phyloP scores from a whole-genome alignment of 1,284 basidiomycete genomes.

The Ustanciosporium gigantosporum region DNA sequence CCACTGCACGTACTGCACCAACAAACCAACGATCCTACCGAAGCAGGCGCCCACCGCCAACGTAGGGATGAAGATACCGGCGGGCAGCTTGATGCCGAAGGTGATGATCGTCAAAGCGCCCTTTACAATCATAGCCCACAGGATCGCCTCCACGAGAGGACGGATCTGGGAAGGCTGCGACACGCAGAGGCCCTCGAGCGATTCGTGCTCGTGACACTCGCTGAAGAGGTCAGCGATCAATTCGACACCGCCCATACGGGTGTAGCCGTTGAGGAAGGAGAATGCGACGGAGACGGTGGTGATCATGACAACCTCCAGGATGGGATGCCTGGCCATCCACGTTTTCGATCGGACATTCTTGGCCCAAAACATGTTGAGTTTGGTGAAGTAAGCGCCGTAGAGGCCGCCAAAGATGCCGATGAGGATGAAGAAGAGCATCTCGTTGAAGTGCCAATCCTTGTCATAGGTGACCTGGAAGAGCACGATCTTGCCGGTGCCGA shows the following conservation, averaged over 20 bases:
- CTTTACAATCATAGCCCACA: conserved; percentile 65
- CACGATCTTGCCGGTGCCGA: conserved; percentile 68
- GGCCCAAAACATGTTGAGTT: conserved; percentile 80
- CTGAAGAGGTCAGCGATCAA: conserved; percentile 69
- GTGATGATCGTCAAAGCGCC: conserved; percentile 84
- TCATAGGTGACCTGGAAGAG: conserved; percentile 82
- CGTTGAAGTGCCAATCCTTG: conserved; percentile 86
- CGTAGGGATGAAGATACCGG: conserved; percentile 95
- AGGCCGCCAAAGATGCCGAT: conserved; percentile 76
- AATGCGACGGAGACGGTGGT: conserved; percentile 63
- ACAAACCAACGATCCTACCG: conserved; percentile 84
- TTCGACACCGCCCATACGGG: conserved; percentile 91
- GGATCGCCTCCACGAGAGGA: conserved; percentile 72
- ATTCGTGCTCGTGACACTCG: conserved; percentile 66
- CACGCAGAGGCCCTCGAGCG: conserved; percentile 72
- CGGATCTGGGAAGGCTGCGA: conserved; percentile 70
- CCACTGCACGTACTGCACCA: conserved; percentile 77
- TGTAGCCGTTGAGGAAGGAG: conserved; percentile 88
- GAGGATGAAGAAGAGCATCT: conserved; percentile 75
- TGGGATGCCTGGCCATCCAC: conserved; percentile 68
- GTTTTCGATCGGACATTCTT: conserved; percentile 51
- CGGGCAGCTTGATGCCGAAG: conserved; percentile 76
- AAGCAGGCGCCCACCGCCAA: conserved; percentile 93
- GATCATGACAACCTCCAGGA: conserved; percentile 82
- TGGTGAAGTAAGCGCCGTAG: conserved; percentile 91